These are phyloP conservation scores for Cordyceps cateniannulata DNA, from an alignment of 2,329 filamentous ascomycete species.

Conservation along the genomic window DNA sequence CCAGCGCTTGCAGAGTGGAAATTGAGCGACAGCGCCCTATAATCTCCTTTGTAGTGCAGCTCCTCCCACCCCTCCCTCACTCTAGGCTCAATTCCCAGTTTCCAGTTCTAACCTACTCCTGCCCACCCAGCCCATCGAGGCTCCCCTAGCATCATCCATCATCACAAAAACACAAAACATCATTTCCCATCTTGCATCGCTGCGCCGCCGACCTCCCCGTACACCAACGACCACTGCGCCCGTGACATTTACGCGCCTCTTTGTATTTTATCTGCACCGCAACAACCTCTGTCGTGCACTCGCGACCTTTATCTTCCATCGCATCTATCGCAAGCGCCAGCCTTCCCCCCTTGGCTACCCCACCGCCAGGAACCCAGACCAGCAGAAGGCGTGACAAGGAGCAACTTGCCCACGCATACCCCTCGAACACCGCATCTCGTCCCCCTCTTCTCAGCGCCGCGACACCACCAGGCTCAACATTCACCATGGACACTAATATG, in stretches of 20 bases:
- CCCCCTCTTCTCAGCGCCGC: conserved; percentile 13
- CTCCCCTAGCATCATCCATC: conserved; percentile 12
- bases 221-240: background rate
- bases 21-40: conserved; percentile 3
- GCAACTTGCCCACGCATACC: conserved; percentile 9
- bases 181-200: background rate
- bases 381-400: conserved; percentile 1
- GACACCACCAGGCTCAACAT: conserved; percentile 4
- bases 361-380: conserved; percentile 12
- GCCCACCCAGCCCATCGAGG: background rate
- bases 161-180: conserved; percentile 9
- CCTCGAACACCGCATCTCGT: background rate
- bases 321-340: background rate
- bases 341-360: conserved; percentile 10
- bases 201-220: background rate
- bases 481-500: conserved; percentile 92
- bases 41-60: conserved; percentile 6
- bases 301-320: background rate
- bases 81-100: background rate
- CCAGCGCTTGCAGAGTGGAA: background rate
- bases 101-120: background rate
- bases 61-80: background rate
- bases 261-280: background rate
- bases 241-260: background rate
- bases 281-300: background rate